Conservation (phyloP, 2,329 filamentous ascomycete species). For the Fusarium liriodendri region DNA sequence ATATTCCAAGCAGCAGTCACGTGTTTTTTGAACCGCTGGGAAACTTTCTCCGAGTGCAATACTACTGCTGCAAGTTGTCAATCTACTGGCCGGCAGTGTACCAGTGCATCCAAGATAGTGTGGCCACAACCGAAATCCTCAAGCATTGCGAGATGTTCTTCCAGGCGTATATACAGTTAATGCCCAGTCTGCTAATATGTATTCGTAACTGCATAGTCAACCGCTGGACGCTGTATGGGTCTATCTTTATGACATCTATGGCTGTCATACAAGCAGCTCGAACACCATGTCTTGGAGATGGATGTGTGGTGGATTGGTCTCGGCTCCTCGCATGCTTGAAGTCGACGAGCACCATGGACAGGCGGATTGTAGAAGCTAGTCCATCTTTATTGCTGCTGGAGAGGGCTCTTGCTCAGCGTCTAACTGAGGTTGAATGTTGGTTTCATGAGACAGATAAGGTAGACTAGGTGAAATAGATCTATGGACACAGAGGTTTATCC, state of each 20-base stretch:
- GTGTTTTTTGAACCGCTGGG: background rate
- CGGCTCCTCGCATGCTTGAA: background rate
- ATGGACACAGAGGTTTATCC: background rate
- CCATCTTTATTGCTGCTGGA: background rate
- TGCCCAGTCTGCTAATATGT: background rate
- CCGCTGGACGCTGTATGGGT: background rate
- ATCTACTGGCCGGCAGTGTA: slow-evolving; percentile 9
- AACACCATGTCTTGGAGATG: background rate
- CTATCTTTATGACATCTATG: background rate
- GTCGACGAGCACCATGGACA: background rate
- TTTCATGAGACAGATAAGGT: background rate
- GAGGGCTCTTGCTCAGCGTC: background rate
- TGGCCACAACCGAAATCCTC: background rate
- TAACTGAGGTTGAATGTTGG: background rate
- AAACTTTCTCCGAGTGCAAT: background rate
- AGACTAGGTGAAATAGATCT: background rate
- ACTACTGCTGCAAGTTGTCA: background rate
- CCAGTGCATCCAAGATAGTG: background rate
- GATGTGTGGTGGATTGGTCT: background rate
- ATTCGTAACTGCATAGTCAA: background rate
- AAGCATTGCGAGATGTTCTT: slow-evolving; percentile 1
- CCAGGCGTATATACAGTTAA: background rate
- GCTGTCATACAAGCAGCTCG: background rate
- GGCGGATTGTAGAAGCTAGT: background rate
- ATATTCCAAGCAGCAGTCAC: background rate